Evolutionary conservation across 495 filamentous ascomycete species (phyloP).

Genomic region (Xylaria palmicola): DNA sequence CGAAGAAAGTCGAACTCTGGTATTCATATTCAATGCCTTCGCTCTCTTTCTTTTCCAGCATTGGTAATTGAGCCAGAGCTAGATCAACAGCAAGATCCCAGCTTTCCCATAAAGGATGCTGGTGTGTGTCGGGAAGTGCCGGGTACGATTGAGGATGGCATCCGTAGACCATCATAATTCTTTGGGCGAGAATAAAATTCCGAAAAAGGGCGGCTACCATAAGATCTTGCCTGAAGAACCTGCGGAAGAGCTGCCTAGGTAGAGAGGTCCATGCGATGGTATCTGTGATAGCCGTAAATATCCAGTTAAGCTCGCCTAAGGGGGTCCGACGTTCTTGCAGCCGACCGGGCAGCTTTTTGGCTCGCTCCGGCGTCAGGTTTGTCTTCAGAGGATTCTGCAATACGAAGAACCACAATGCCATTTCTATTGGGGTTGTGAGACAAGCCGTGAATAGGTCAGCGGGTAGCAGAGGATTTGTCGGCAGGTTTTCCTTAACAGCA

Average conservation of each 20-base stretch:
- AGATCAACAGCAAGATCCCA: slow-evolving; percentile 98
- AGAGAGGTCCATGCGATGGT: slow-evolving; percentile 98
- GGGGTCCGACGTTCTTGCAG: slow-evolving; percentile 93
- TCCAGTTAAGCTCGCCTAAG: slow-evolving; percentile 97
- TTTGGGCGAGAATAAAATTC: slow-evolving; percentile 91
- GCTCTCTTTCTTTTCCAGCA: slow-evolving; percentile 68
- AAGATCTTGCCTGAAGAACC: slow-evolving; percentile 95
- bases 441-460: slow-evolving; percentile 97
- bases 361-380: slow-evolving; percentile 72
- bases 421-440: slow-evolving; percentile 94
- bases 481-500: slow-evolving; percentile 81
- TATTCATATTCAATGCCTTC: slow-evolving; percentile 83
- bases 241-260: slow-evolving; percentile 85
- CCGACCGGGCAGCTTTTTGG: slow-evolving; percentile 76
- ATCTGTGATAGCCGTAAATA: slow-evolving; percentile 98
- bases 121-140: slow-evolving; percentile 82
- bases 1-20: slow-evolving; percentile 92
- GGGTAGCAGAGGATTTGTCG: slow-evolving; percentile 93
- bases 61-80: slow-evolving; percentile 86
- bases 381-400: slow-evolving; percentile 84
- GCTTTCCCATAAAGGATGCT: slow-evolving; percentile 93
- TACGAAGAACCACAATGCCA: slow-evolving; percentile 92
- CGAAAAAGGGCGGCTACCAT: slow-evolving; percentile 98
- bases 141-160: slow-evolving; percentile 91
- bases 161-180: slow-evolving; percentile 92